Base-by-base conservation (phyloP, 208 protist genomes). In the Cochliopodium minus region DNA sequence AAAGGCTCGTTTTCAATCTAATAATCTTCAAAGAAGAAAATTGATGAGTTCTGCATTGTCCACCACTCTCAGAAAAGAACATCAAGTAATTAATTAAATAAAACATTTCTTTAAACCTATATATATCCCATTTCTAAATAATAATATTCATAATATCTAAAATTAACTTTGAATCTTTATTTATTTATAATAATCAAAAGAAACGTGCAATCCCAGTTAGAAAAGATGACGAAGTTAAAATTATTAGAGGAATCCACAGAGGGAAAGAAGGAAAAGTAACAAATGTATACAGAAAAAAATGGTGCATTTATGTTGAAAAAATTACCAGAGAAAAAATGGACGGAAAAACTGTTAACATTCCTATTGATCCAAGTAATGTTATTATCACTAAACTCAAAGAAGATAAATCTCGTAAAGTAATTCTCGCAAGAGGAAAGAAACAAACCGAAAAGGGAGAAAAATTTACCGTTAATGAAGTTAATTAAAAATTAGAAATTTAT, bases 371-470 rank as follows among this genome's bases (percentile, higher is more conserved):
- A 50, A 97, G 92, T 67, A 99, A 99, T 69, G 83, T 96, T 51
- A 81, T 96, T 70, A 94, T 99, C 77, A 97, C 87, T 66, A 96
- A 97, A 79, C 83, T 98, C 65, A 92, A 97, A 76, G 72, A 98
- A 32, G 91, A 95, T 77, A 86, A 91, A 69, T 78, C 96, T 82
- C 87, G 96, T 71, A 92, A 96, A 79, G 67, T 64, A 34, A 82
- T 97, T 64, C 79, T 99, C 39, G 89, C 87, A 55, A 70, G 77
- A 64, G n/a, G n/a, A n/a, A n/a, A n/a, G n/a, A n/a, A n/a, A n/a
- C n/a, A n/a, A n/a, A n/a, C n/a, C n/a, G n/a, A n/a, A n/a, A n/a
- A n/a, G n/a, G n/a, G n/a, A n/a, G n/a, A n/a, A n/a, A n/a, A n/a
- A n/a, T n/a, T n/a, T n/a, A n/a, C n/a, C n/a, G n/a, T n/a, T n/a